Percentiles rank a stretch among this genome's conserved stretches.
Conservation (phyloP, 2,329 filamentous ascomycete genomes). For the Apiospora malaysiana region DNA sequence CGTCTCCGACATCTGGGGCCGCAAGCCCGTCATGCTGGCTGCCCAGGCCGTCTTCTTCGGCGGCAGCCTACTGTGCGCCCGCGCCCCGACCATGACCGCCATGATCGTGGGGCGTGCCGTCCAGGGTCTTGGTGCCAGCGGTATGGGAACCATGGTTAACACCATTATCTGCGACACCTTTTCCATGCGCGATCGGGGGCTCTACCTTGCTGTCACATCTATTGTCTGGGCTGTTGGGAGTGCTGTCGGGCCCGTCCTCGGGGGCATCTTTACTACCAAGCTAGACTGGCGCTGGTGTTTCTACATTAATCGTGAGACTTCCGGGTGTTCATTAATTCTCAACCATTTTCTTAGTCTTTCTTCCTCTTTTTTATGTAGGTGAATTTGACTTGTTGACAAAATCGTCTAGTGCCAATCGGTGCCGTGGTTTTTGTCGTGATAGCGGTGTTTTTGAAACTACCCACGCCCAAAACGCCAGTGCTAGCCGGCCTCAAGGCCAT, state of each 20-base stretch:
- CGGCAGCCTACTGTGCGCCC: slow-evolving; percentile 44
- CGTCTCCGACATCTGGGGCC: slow-evolving; percentile 40
- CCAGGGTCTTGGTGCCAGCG: slow-evolving; percentile 42
- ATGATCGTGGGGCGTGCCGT: slow-evolving; percentile 45
- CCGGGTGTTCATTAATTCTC: neutral
- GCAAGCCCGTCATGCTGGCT: slow-evolving; percentile 41
- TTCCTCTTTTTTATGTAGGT: neutral
- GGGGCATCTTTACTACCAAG: slow-evolving; percentile 8
- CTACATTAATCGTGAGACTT: slow-evolving; percentile 46
- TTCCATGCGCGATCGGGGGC: neutral
- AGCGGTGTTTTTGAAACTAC: slow-evolving; percentile 68
- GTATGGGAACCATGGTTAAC: slow-evolving; percentile 32
- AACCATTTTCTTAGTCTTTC: too few relatives aligned
- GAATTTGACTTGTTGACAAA: neutral
- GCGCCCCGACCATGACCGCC: slow-evolving; percentile 38
- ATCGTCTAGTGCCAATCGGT: slow-evolving; percentile 49
- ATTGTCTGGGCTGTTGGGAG: neutral
- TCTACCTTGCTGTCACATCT: slow-evolving; percentile 3
- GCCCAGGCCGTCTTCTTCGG: slow-evolving; percentile 45
- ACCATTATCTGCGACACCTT: slow-evolving; percentile 7
- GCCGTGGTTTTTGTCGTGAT: slow-evolving; percentile 63
- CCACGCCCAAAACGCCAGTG: slow-evolving; percentile 69
- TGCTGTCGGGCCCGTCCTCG: slow-evolving; percentile 11
- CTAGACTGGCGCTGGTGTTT: slow-evolving; percentile 32
- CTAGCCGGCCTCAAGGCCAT: slow-evolving; percentile 65